phyloP scores from a whole-genome alignment of 2,329 filamentous ascomycete species.

The Clarireedia hainanense region DNA sequence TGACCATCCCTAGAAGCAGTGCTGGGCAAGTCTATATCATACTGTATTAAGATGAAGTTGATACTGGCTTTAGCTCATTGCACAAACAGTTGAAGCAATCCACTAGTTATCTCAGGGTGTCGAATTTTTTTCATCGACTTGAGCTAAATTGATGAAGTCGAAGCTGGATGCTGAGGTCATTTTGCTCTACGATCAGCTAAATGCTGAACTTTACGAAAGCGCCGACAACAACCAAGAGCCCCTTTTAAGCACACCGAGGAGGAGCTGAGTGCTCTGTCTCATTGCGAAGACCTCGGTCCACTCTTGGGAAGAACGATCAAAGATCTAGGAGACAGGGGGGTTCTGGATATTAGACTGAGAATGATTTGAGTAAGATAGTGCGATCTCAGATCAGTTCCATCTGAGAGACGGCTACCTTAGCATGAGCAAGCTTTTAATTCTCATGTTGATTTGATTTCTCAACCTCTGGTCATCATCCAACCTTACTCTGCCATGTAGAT shows the following conservation, averaged over 20 bases:
- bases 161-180: not conserved
- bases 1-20: too few species aligned
- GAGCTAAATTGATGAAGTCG: not conserved
- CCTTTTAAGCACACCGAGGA: not conserved
- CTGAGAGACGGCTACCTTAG: too few species aligned
- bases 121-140: not conserved
- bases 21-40: not conserved
- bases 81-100: not conserved
- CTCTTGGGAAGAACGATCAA: not conserved
- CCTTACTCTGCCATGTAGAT: too few species aligned
- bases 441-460: too few species aligned
- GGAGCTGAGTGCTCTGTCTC: not conserved
- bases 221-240: not conserved
- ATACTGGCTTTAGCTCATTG: too few species aligned
- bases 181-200: not conserved
- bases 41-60: not conserved
- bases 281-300: not conserved
- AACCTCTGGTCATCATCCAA: too few species aligned
- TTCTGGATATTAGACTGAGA: not conserved
- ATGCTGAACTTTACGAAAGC: not conserved
- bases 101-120: not conserved
- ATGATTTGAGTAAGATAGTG: not conserved
- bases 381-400: not conserved
- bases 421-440: too few species aligned
- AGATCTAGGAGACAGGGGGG: not conserved